Evolutionary conservation across 2,329 filamentous ascomycete genomes (phyloP).

Genomic region (Uncinocarpus reesii): DNA sequence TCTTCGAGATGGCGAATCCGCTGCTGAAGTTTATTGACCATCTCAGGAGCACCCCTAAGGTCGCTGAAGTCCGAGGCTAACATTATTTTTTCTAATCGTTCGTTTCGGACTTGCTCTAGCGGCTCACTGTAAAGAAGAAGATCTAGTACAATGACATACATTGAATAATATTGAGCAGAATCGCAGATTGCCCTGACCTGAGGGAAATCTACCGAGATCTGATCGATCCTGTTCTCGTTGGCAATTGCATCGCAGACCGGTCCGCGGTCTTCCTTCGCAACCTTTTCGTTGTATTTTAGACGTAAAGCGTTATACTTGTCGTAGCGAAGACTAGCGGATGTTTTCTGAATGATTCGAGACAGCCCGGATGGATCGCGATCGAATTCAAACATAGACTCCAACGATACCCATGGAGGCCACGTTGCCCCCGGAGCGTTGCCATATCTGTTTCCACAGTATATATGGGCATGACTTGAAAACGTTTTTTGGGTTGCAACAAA

Average conservation of each 20-base stretch:
- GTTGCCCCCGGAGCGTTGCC: constrained; percentile 72
- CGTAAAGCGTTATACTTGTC: constrained; percentile 98
- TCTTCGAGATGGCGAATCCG: constrained; percentile 89
- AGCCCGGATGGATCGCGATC: constrained; percentile 92
- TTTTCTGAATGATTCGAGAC: constrained; percentile 91
- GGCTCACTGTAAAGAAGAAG: constrained; percentile 93
- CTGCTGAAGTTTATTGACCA: constrained; percentile 83
- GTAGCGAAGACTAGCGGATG: constrained; percentile 84
- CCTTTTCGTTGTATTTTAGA: constrained; percentile 92
- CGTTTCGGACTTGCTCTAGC: constrained; percentile 89
- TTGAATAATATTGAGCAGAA: constrained; percentile 90
- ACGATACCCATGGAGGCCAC: constrained; percentile 96
- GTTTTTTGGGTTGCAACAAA: constrained; percentile 93
- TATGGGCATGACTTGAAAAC: constrained; percentile 74
- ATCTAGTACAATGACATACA: constrained; percentile 97
- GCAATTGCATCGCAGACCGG: constrained; percentile 42
- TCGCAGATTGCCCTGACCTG: constrained; percentile 91
- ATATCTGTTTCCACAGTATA: constrained; percentile 91
- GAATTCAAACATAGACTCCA: constrained; percentile 98
- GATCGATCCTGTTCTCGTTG: constrained; percentile 69
- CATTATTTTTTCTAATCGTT: constrained; percentile 96
- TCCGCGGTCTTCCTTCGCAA: constrained; percentile 47
- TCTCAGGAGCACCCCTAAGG: constrained; percentile 80
- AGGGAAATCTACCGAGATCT: constrained; percentile 93
- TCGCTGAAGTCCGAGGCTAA: constrained; percentile 97